These are phyloP conservation scores for Aspergillus nomiae DNA, from an alignment of 2,329 filamentous ascomycete species.

Conservation along the genomic window DNA sequence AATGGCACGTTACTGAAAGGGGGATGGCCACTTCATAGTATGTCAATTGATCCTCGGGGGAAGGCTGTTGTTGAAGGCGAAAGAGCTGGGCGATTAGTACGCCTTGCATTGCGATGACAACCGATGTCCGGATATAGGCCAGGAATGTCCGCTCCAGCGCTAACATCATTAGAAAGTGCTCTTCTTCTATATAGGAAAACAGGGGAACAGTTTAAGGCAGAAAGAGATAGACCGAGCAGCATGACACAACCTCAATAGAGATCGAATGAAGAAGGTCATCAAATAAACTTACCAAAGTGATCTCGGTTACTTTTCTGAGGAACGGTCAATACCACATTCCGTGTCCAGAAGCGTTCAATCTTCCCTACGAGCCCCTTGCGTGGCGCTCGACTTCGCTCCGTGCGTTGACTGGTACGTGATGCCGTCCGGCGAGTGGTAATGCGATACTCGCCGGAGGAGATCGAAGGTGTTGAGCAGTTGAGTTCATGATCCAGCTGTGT, in stretches of 20 bases:
- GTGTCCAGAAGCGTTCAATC: conserved; percentile 83
- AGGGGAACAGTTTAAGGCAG: background rate
- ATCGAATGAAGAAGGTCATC: background rate
- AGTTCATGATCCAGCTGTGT: conserved; percentile 30
- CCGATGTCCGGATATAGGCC: conserved; percentile 70
- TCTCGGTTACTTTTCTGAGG: conserved; percentile 45
- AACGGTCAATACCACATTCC: conserved; percentile 41
- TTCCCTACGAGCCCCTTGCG: conserved; percentile 58
- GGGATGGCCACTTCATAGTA: conserved; percentile 65
- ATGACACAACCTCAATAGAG: background rate
- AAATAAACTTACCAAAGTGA: conserved; percentile 39
- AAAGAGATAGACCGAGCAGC: background rate
- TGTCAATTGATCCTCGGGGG: conserved; percentile 48
- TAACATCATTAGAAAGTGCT: conserved; percentile 33
- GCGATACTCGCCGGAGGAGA: conserved; percentile 38
- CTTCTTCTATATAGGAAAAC: background rate
- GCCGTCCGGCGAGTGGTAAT: conserved; percentile 26
- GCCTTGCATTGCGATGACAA: conserved; percentile 68
- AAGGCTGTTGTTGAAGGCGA: conserved; percentile 49
- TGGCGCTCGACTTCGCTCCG: conserved; percentile 9
- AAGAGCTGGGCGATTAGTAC: conserved; percentile 70
- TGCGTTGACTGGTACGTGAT: conserved; percentile 22
- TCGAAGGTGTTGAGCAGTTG: conserved; percentile 27
- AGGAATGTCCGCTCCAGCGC: conserved; percentile 76
- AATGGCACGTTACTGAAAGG: conserved; percentile 50